Percentiles rank a stretch among this genome's conserved stretches.
Conservation (phyloP, 257 asterid genomes). For the Coffea canephora region DNA sequence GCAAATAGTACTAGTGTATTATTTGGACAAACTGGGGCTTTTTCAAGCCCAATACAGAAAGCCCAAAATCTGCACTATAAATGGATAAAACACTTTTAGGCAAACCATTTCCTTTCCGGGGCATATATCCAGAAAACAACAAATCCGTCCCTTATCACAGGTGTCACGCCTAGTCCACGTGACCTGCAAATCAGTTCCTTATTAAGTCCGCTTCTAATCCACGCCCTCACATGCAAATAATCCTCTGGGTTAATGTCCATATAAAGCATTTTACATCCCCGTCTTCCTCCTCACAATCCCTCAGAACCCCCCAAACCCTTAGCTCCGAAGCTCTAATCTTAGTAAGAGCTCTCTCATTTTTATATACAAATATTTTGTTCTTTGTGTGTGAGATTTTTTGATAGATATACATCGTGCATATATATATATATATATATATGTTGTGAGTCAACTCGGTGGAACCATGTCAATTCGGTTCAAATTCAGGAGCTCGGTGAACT, state of each 20-base stretch:
- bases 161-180: slow-evolving; percentile 10
- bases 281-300: not conserved
- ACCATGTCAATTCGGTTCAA: slow-evolving; percentile 78
- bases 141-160: not conserved
- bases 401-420: too few relatives aligned
- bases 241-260: too few relatives aligned
- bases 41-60: too few relatives aligned
- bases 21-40: too few relatives aligned
- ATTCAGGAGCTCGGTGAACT: slow-evolving; percentile 68
- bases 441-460: slow-evolving; percentile 5
- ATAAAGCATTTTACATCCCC: not conserved
- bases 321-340: not conserved
- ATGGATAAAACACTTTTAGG: too few relatives aligned
- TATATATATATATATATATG: not conserved
- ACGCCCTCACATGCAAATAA: not conserved
- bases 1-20: too few relatives aligned
- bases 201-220: not conserved
- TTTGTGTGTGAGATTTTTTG: not conserved
- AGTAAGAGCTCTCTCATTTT: not conserved
- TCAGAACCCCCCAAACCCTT: not conserved
- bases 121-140: too few relatives aligned
- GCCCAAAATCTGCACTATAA: too few relatives aligned
- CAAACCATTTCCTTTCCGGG: too few relatives aligned
- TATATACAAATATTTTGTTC: not conserved
- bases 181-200: not conserved